A percentile compares a stretch with the other conserved stretches of the same genome.
phyloP scores from a whole-genome alignment of 2,329 filamentous ascomycete genomes.

The Tympanopsis confertula region DNA sequence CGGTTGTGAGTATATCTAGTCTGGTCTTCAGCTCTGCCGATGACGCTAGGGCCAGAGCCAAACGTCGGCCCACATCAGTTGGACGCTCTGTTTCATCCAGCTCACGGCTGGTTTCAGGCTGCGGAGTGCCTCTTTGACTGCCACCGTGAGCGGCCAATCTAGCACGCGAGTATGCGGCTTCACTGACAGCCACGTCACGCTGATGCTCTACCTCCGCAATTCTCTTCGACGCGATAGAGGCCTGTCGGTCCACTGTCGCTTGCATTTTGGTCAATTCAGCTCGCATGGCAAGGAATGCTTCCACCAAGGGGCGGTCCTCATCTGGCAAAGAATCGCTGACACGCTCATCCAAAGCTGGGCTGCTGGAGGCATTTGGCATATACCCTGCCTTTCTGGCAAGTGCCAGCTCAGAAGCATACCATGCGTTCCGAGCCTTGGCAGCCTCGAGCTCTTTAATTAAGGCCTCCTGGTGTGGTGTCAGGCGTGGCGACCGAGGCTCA shows the following conservation, averaged over 20 bases:
- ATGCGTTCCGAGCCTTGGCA: slow-evolving; percentile 77
- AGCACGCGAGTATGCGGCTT: slow-evolving; percentile 89
- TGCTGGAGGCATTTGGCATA: slow-evolving; percentile 56
- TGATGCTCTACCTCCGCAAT: slow-evolving; percentile 93
- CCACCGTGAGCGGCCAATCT: slow-evolving; percentile 70
- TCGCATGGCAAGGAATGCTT: slow-evolving; percentile 85
- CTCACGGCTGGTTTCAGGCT: slow-evolving; percentile 39
- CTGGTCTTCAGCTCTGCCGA: slow-evolving; percentile 74
- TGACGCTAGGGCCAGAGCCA: slow-evolving; percentile 68
- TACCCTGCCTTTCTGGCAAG: slow-evolving; percentile 87
- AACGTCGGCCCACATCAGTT: slow-evolving; percentile 66
- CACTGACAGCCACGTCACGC: slow-evolving; percentile 83
- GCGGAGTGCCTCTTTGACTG: slow-evolving; percentile 50
- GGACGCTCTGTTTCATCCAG: slow-evolving; percentile 52
- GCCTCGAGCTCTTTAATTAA: slow-evolving; percentile 79
- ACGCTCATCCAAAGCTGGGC: slow-evolving; percentile 65
- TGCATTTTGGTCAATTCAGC: slow-evolving; percentile 84
- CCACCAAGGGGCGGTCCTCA: slow-evolving; percentile 81
- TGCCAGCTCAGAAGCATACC: slow-evolving; percentile 92
- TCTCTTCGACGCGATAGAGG: slow-evolving; percentile 70
- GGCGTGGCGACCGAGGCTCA: slow-evolving; percentile 44
- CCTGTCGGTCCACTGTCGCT: slow-evolving; percentile 77
- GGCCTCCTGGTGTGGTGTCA: slow-evolving; percentile 58
- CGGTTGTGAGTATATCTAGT: slow-evolving; percentile 54
- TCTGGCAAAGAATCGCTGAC: slow-evolving; percentile 73